Conservation (phyloP, 768 basidiomycete genomes). For the Cystofilobasidium bisporidii region DNA sequence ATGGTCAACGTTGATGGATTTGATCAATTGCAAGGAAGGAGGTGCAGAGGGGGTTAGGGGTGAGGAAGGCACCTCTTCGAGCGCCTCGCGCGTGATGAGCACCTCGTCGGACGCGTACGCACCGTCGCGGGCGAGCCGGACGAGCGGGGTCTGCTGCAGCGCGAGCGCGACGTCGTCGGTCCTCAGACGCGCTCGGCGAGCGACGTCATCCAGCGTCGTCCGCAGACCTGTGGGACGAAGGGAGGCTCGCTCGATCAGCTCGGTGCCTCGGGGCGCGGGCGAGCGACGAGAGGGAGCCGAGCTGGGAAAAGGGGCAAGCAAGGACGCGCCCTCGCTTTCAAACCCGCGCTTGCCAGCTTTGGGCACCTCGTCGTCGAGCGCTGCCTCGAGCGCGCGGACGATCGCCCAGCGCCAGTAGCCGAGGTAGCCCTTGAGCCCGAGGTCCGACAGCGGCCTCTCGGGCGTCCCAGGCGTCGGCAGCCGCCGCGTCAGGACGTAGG, state of each 20-base stretch:
- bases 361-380: conserved; percentile 30
- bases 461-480: conserved; percentile 58
- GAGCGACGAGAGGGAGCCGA: neutral
- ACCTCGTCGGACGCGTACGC: conserved; percentile 45
- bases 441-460: conserved; percentile 86
- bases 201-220: conserved; percentile 61
- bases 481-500: conserved; percentile 52
- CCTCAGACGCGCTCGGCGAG: conserved; percentile 67
- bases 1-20: too few relatives aligned
- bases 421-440: conserved; percentile 78
- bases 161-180: conserved; percentile 82
- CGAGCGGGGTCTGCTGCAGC: conserved; percentile 72
- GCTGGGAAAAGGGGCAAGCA: neutral
- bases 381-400: conserved; percentile 29
- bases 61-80: conserved; percentile 47
- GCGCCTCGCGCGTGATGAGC: conserved; percentile 55
- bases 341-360: conserved; percentile 14
- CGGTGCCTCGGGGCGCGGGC: neutral
- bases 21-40: neutral
- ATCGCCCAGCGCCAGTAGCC: conserved; percentile 38
- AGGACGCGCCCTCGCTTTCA: conserved; percentile 3
- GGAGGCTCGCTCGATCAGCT: neutral
- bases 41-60: neutral
- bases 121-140: conserved; percentile 38
- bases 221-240: neutral